Evolutionary conservation across 306 rosid genomes (phyloP).

Genomic region (Argentina anserina): DNA sequence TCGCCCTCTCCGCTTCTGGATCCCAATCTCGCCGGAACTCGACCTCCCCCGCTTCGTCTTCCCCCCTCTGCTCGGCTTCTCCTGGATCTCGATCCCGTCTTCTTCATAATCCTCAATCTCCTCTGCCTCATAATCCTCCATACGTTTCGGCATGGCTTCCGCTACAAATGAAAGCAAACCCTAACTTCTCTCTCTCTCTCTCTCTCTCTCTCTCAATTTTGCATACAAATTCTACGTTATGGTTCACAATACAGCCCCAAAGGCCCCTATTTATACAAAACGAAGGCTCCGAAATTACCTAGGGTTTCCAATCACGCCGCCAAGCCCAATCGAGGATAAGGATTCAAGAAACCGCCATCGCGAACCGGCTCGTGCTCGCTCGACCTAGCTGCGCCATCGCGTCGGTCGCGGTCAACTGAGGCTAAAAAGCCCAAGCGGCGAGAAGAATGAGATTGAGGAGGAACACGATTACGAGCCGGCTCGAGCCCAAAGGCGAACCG

Average conservation of each 20-base stretch:
- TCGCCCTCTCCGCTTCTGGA: not conserved
- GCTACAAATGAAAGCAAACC: not conserved
- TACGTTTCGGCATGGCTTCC: not conserved
- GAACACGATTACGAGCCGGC: not conserved
- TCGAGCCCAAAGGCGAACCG: not conserved
- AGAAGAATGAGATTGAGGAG: slow-evolving; percentile 6
- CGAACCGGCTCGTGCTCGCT: not conserved
- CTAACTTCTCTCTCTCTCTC: not conserved
- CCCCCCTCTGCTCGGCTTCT: not conserved
- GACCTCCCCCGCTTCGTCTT: not conserved
- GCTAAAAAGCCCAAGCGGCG: not conserved
- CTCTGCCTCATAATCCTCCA: not conserved
- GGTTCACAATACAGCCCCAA: not conserved
- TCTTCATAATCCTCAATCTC: not conserved
- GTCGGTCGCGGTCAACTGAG: not conserved
- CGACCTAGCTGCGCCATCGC: not conserved
- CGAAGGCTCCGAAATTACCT: not conserved
- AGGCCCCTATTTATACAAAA: not conserved
- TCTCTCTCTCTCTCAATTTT: not conserved
- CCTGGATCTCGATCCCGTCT: not conserved
- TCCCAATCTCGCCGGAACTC: not conserved
- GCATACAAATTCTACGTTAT: not conserved
- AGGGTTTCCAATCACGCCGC: not conserved
- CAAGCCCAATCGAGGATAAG: not conserved
- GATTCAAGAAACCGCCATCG: not conserved